Evolutionary conservation across 208 protist species (phyloP).

Genomic region (Trypanosoma avium): DNA sequence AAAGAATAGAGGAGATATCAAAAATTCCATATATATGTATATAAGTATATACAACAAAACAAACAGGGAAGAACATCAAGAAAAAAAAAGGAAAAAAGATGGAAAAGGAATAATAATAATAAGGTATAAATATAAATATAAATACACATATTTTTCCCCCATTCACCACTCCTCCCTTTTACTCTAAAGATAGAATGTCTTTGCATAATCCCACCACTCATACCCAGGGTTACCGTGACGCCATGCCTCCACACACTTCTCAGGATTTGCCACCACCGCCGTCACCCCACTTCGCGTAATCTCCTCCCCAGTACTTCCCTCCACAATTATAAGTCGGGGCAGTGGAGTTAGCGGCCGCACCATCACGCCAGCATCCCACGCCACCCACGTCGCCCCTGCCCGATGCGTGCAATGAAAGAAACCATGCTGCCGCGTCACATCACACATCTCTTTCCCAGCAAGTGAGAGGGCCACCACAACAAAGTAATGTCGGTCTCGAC

Average conservation of each 20-base stretch:
- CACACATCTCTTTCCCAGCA: slow-evolving; percentile 64
- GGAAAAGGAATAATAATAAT: neutral
- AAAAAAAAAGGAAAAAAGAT: neutral
- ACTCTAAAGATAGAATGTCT: slow-evolving; percentile 35
- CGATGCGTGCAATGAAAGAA: slow-evolving; percentile 82
- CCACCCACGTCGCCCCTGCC: slow-evolving; percentile 73
- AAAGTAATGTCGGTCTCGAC: slow-evolving; percentile 61
- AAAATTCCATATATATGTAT: too few species aligned
- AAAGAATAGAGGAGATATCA: too few species aligned
- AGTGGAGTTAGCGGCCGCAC: slow-evolving; percentile 45
- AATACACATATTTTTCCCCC: too few species aligned
- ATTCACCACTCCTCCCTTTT: too few species aligned
- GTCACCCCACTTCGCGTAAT: slow-evolving; percentile 68
- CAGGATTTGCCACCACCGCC: slow-evolving; percentile 54
- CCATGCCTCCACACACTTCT: slow-evolving; percentile 74
- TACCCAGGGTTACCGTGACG: slow-evolving; percentile 35
- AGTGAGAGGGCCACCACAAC: slow-evolving; percentile 73
- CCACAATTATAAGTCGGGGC: slow-evolving; percentile 63
- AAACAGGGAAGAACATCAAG: too few species aligned
- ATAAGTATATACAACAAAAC: too few species aligned
- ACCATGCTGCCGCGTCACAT: slow-evolving; percentile 61
- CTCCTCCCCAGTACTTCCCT: slow-evolving; percentile 62
- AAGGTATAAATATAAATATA: neutral
- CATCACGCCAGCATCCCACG: slow-evolving; percentile 61
- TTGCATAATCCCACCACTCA: slow-evolving; percentile 39